Evolutionary conservation across 345 rosid genomes (phyloP).

Genomic region (Sonneratia caseolaris): DNA sequence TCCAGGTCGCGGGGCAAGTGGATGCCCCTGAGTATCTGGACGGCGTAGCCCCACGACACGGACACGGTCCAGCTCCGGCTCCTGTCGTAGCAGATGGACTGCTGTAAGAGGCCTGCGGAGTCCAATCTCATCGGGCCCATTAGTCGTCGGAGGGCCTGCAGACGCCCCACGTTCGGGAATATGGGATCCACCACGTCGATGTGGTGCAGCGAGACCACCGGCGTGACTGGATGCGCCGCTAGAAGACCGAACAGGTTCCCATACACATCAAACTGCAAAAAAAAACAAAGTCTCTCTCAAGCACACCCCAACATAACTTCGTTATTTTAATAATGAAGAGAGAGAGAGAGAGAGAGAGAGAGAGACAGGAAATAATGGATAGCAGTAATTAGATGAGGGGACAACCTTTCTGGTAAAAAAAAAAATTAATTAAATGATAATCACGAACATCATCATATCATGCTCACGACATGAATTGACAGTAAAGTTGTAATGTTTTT

Average conservation of each 20-base stretch:
- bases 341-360: too few relatives aligned
- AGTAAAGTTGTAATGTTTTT: too few relatives aligned
- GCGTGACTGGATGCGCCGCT: slow-evolving; percentile 67
- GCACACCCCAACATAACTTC: too few relatives aligned
- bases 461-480: too few relatives aligned
- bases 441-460: too few relatives aligned
- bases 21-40: slow-evolving; percentile 46
- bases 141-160: slow-evolving; percentile 36
- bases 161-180: slow-evolving; percentile 43
- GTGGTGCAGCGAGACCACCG: slow-evolving; percentile 67
- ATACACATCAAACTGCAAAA: slow-evolving; percentile 46
- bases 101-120: slow-evolving; percentile 57
- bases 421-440: too few relatives aligned
- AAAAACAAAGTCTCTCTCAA: neutral
- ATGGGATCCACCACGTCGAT: slow-evolving; percentile 50
- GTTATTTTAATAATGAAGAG: too few relatives aligned
- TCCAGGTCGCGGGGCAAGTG: slow-evolving; percentile 39
- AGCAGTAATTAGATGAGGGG: too few relatives aligned
- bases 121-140: slow-evolving; percentile 35
- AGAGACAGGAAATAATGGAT: too few relatives aligned
- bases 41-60: slow-evolving; percentile 73
- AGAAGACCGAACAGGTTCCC: slow-evolving; percentile 55
- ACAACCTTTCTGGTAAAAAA: too few relatives aligned
- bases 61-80: slow-evolving; percentile 56
- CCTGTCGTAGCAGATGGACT: slow-evolving; percentile 58